Evolutionary conservation across 192 early-diverging fungal species (phyloP).

Genomic region (Linnemannia exigua): DNA sequence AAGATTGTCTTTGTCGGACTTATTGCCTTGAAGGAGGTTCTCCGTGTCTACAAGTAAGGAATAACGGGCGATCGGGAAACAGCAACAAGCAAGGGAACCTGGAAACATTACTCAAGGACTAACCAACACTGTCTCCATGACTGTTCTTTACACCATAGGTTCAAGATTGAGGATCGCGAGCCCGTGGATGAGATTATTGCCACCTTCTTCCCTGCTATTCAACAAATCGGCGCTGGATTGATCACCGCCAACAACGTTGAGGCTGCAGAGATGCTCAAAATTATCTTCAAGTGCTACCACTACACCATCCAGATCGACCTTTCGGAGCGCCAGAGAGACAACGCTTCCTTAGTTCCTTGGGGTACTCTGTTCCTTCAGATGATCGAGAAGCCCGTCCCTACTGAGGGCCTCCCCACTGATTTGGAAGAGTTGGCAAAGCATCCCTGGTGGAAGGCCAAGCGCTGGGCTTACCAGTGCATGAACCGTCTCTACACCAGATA

Average conservation of each 20-base stretch:
- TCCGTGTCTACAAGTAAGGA: conserved; percentile 83
- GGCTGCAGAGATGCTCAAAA: conserved; percentile 88
- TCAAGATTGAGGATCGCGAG: conserved; percentile 77
- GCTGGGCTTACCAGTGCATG: conserved; percentile 93
- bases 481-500: conserved; percentile 83
- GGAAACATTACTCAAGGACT: neutral
- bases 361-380: conserved; percentile 89
- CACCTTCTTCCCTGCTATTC: conserved; percentile 82
- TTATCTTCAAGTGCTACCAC: conserved; percentile 87
- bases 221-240: conserved; percentile 80
- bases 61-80: neutral
- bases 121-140: neutral
- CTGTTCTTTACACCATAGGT: conserved; percentile 1
- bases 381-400: conserved; percentile 75
- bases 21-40: conserved; percentile 82
- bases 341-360: conserved; percentile 86
- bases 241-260: conserved; percentile 72
- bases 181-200: conserved; percentile 81
- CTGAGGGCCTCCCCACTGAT: conserved; percentile 69
- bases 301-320: conserved; percentile 78
- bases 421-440: conserved; percentile 84
- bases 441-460: conserved; percentile 95
- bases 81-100: neutral
- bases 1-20: conserved; percentile 84
- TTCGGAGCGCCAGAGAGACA: conserved; percentile 71